These are phyloP conservation scores for Paraconiothyrium sp. DNA, from an alignment of 2,329 filamentous ascomycete species.

Conservation along the genomic window DNA sequence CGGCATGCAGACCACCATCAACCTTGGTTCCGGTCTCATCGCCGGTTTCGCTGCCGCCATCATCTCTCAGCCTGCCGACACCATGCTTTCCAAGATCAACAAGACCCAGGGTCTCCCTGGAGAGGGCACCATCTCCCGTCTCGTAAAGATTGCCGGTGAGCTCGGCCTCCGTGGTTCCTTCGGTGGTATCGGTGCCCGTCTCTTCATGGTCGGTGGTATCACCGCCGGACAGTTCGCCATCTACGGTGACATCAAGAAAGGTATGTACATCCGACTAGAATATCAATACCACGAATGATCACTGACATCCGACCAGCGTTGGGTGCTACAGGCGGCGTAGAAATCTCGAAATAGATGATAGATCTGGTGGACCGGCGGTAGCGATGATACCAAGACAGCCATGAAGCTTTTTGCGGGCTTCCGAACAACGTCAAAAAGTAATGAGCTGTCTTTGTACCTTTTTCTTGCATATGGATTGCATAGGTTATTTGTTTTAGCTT, in stretches of 20 bases:
- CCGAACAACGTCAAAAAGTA: slow-evolving; percentile 33
- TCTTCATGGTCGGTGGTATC: slow-evolving; percentile 74
- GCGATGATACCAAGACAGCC: slow-evolving; percentile 43
- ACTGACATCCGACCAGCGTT: slow-evolving; percentile 69
- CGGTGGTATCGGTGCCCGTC: slow-evolving; percentile 81
- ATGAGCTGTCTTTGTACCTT: slow-evolving; percentile 34
- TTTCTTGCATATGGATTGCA: slow-evolving; percentile 42
- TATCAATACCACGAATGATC: neutral
- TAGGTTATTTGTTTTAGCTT: slow-evolving; percentile 33
- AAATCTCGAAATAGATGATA: slow-evolving; percentile 34
- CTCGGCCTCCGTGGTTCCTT: slow-evolving; percentile 82
- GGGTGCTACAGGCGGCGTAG: slow-evolving; percentile 73
- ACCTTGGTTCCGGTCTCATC: slow-evolving; percentile 85
- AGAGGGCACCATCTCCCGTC: slow-evolving; percentile 80
- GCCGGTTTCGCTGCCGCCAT: slow-evolving; percentile 88
- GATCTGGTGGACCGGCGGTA: slow-evolving; percentile 16
- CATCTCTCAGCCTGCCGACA: slow-evolving; percentile 90
- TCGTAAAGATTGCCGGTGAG: slow-evolving; percentile 89
- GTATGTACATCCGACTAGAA: neutral
- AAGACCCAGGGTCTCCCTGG: slow-evolving; percentile 89
- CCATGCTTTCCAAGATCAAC: slow-evolving; percentile 96
- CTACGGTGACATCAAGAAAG: slow-evolving; percentile 65
- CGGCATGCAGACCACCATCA: slow-evolving; percentile 78
- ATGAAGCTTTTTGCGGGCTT: slow-evolving; percentile 29
- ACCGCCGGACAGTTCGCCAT: slow-evolving; percentile 78